Evolutionary conservation across 345 rosid species (phyloP), one percentile per base, ranked within the genome.

Genomic region (Eucalyptus cloeziana): DNA sequence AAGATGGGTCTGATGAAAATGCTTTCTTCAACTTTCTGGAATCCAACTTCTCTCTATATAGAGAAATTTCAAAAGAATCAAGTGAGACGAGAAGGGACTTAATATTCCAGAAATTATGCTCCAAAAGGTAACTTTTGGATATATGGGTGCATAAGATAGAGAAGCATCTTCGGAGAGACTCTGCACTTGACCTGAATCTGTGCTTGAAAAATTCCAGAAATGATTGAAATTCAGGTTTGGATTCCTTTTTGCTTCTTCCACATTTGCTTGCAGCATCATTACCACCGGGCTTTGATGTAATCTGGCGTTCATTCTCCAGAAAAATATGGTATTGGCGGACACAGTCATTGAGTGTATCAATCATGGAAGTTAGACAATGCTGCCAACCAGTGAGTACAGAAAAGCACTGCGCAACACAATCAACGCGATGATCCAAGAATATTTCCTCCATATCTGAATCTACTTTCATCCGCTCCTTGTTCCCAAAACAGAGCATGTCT

Each of bases 401-500:
- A 86, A 88, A 88, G 89, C 91, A 91, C 47, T 87, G 21, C 6
- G 21, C 64, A 13, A 92, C 58, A 90, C 50, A 44, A 40, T 90
- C 7, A 56, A 89, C 27, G 4, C 91, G 94, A 88, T 88, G 50
- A 86, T 91, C 91, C 89, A 92, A 47, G 58, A 30, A 89, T 58
- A 91, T 90, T 31, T 90, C 90, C 85, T 89, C 86, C 40, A 81
- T 54, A 13, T 49, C 87, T 6, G 87, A 27, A 85, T 50, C 89
- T 51, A 90, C 62, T n/a, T 89, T 89, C 17, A 90, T 60, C 37
- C 86, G 13, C 7, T 85, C 89, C 31, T 85, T 54, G 67, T 86
- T 86, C 22, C 94, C 92, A 17, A 91, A 86, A 30, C 88, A 88
- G 30, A 92, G 81, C 71, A 92, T 69, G 60, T 89, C 89, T 7